Evolutionary conservation across 164 flowering plant species (phyloP).

Genomic region (Magnolia changhungtana): DNA sequence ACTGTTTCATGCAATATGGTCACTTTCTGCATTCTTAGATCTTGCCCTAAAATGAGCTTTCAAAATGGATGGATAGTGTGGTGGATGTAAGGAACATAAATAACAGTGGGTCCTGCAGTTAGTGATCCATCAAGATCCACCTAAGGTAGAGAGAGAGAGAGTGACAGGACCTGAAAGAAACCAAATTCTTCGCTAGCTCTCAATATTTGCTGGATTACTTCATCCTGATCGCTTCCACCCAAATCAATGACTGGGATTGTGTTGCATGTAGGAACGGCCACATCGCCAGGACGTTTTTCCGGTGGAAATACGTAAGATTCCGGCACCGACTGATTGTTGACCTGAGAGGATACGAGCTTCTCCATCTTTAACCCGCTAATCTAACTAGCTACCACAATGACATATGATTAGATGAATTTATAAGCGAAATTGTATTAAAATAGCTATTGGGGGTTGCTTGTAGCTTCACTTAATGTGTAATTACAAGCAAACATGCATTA

Average conservation of each 20-base stretch:
- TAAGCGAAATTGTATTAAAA: no score
- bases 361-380: conserved; percentile 12
- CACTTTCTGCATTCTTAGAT: no score
- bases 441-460: background rate
- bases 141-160: background rate
- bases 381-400: background rate
- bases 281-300: conserved; percentile 23
- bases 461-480: no score
- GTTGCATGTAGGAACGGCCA: conserved; percentile 10
- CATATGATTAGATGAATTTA: background rate
- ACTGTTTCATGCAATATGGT: no score
- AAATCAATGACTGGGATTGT: conserved; percentile 33
- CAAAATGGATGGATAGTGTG: no score
- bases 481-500: no score
- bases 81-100: no score
- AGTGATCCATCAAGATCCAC: no score
- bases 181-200: background rate
- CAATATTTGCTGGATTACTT: background rate
- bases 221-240: background rate
- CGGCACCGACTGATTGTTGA: conserved; percentile 18
- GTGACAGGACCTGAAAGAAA: background rate
- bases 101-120: no score
- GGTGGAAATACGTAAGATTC: conserved; percentile 27
- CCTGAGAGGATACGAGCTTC: conserved; percentile 31
- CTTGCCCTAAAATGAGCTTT: no score